Base-by-base conservation (phyloP, 2,329 filamentous ascomycete genomes). In the Lecanicillium sp. region DNA sequence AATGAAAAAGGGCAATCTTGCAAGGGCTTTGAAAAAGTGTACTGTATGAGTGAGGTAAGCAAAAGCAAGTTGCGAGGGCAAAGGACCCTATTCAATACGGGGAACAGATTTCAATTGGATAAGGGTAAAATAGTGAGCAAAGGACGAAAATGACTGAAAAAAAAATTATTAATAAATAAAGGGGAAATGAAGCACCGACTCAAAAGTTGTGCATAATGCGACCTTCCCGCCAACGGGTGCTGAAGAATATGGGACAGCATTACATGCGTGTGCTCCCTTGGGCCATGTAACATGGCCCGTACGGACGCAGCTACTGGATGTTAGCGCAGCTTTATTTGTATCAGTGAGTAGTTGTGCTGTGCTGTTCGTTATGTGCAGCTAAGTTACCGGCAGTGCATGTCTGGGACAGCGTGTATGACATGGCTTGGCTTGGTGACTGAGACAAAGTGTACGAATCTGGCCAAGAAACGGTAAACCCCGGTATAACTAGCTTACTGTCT, bases 401-500 rank as follows among this genome's bases (percentile, higher is more conserved):
- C 44, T 46, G 44, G 44, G 39, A 46, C 44, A 46, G 43, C 35
- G 44, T 46, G 39, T 33, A 46, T 46, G 44, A 46, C 44, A 46
- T 46, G 44, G 44, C 44, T n/a, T 46, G 44, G 26, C 7, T 29
- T 20, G 33, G 38, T 39, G 44, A 39, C 44, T 46, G 44, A 46
- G 44, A 46, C 44, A 46, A 32, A 29, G 44, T 38, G 35, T 35
- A 46, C 44, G 20, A 46, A 39, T 38, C 44, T 46, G 44, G 24
- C 35, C 24, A 46, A 39, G 15, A 46, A 39, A 32, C 32, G 29
- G 20, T 43, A 27, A n/a, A n/a, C n/a, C n/a, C n/a, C n/a, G n/a
- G n/a, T n/a, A n/a, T n/a, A n/a, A n/a, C n/a, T 17, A 23, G 35
- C 35, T 39, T 23, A 46, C 24, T 30, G 32, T 44, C 30, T 44